Base-by-base conservation (phyloP, 768 basidiomycete genomes). In the Gyrodon lividus region DNA sequence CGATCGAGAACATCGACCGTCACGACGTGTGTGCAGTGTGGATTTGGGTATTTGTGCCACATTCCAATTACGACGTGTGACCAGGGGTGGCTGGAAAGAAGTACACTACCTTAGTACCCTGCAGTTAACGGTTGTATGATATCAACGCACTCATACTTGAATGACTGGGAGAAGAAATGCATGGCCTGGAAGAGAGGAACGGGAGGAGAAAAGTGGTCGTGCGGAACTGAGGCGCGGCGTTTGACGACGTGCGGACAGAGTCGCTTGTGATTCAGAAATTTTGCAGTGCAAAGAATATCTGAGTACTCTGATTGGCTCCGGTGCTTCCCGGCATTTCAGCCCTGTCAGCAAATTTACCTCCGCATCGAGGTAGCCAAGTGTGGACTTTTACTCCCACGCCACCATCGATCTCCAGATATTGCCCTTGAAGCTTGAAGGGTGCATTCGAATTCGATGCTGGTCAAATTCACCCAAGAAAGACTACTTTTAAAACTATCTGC, bases 41-140 rank as follows among this genome's bases (percentile, higher is more conserved):
- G 87, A 68, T 96, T 96, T 46, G 94, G 94, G 70, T 97, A 97
- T 78, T 97, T 97, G 59, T 87, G 86, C 88, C 92, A 94, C 79
- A 96, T 89, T 57, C 89, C 90, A 64, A 89, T 86, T 55, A 93
- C 84, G 59, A 95, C 92, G 74, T 92, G 91, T 54, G 85, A 79
- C 87, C 93, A 95, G 37, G 92, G 80, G 65, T 93, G 91, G 55
- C 93, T 97, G 40, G 12, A 49, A 41, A 39, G 5, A 48, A 51
- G 52, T 51, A 37, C 55, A 58, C 39, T 19, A 45, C 39, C 38
- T 60, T 44, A 50, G 48, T 48, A 43, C 33, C 41, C 24, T 30
- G 45, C 10, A 24, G 51, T 50, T 38, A 46, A 50, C 19, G n/a
- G 37, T 17, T 14, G 22, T 39, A 43, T n/a, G 24, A 49, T 48